These are phyloP conservation scores for Xerocomellus intermedius DNA, from an alignment of 768 basidiomycete genomes.

Conservation along the genomic window DNA sequence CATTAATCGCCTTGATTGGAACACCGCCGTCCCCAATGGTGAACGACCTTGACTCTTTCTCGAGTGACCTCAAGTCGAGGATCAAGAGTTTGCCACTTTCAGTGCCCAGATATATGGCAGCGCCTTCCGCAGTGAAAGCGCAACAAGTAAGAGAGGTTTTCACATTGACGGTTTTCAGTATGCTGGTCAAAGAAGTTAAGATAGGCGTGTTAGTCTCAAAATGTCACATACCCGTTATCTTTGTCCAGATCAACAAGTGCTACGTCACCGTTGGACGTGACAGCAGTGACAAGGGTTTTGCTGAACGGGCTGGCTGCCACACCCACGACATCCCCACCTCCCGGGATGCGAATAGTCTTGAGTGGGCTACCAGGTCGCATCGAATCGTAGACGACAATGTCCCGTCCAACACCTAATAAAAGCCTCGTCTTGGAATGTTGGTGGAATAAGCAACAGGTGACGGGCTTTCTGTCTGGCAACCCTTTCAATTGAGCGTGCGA, in stretches of 20 bases:
- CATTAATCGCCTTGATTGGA: conserved; percentile 51
- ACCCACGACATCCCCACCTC: conserved; percentile 51
- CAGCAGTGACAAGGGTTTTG: conserved; percentile 64
- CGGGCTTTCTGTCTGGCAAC: conserved; percentile 39
- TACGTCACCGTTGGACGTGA: conserved; percentile 52
- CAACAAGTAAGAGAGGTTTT: conserved; percentile 57
- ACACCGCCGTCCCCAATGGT: conserved; percentile 46
- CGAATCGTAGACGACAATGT: conserved; percentile 62
- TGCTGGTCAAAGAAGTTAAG: conserved; percentile 34
- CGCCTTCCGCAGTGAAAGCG: conserved; percentile 68
- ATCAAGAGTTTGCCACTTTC: conserved; percentile 61
- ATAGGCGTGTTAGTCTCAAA: background rate
- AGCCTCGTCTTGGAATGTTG: conserved; percentile 60
- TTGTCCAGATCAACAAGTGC: conserved; percentile 71
- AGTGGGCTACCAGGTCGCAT: conserved; percentile 54
- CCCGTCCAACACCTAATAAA: conserved; percentile 50
- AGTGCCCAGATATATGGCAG: conserved; percentile 63
- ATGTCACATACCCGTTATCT: conserved; percentile 56
- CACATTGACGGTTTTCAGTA: conserved; percentile 57
- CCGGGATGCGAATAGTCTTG: conserved; percentile 50
- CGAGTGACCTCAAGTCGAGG: conserved; percentile 61
- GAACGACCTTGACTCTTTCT: conserved; percentile 60
- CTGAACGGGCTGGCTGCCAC: conserved; percentile 73
- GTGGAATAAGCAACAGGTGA: conserved; percentile 59
- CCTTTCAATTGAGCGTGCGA: conserved; percentile 57